A percentile compares a stretch with the other conserved stretches of the same genome.
Conservation (phyloP, 2,329 filamentous ascomycete genomes). For the Colletotrichum ledebouriae region DNA sequence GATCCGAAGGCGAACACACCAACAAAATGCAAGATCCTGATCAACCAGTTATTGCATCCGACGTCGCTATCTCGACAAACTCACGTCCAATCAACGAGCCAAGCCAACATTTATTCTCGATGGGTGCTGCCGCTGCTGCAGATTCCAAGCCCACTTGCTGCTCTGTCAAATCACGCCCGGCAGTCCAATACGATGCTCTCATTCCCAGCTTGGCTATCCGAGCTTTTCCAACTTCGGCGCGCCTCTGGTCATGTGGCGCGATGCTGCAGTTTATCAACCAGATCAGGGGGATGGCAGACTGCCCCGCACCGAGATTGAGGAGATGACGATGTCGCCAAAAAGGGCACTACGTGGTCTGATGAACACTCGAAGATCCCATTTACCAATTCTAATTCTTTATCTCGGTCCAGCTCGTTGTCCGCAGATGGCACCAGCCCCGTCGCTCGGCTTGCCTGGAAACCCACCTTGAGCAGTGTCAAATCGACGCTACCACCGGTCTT, state of each 20-base stretch:
- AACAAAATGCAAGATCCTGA: slow-evolving; percentile 23
- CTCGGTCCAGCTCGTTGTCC: neutral
- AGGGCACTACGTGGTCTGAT: slow-evolving; percentile 35
- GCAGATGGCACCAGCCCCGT: neutral
- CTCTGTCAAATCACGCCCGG: slow-evolving; percentile 18
- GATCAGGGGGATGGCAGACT: slow-evolving; percentile 36
- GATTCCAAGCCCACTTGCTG: slow-evolving; percentile 14
- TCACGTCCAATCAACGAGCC: slow-evolving; percentile 13
- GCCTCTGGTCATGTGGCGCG: slow-evolving; percentile 36
- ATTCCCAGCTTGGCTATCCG: slow-evolving; percentile 25
- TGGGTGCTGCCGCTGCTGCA: slow-evolving; percentile 22
- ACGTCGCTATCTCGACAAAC: slow-evolving; percentile 15
- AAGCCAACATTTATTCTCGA: neutral
- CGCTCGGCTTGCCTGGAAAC: slow-evolving; percentile 15
- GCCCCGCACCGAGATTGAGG: slow-evolving; percentile 28
- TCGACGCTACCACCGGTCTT: slow-evolving; percentile 26
- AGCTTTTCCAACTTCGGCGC: slow-evolving; percentile 17
- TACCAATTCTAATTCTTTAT: slow-evolving; percentile 24
- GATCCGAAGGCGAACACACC: slow-evolving; percentile 9
- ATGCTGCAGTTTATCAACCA: slow-evolving; percentile 36
- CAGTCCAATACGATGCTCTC: slow-evolving; percentile 29
- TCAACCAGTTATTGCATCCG: slow-evolving; percentile 9
- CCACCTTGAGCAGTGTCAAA: slow-evolving; percentile 23
- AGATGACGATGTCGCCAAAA: slow-evolving; percentile 36
- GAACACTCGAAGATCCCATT: slow-evolving; percentile 25